phyloP scores from a whole-genome alignment of 371 early-diverging fungal genomes.

The Dichotomocladium elegans region DNA sequence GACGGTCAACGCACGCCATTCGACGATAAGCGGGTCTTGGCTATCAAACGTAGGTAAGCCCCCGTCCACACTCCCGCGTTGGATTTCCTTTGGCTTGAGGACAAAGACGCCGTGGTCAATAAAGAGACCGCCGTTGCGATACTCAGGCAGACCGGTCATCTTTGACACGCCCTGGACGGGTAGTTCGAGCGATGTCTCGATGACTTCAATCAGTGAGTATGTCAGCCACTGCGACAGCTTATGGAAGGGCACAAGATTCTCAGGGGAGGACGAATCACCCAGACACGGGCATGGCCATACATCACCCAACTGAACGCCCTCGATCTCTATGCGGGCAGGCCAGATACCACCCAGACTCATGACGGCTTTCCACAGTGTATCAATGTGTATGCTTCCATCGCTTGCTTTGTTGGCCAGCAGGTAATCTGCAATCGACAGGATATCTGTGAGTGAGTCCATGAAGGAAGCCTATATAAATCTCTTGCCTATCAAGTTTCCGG shows the following conservation, averaged over 20 bases:
- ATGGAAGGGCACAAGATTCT: constrained; percentile 78
- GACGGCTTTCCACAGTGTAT: constrained; percentile 71
- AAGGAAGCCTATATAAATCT: neutral
- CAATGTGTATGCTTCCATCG: constrained; percentile 17
- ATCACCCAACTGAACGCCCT: constrained; percentile 81
- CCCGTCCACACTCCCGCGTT: constrained; percentile 19
- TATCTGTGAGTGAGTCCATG: neutral
- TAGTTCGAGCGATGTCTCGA: constrained; percentile 56
- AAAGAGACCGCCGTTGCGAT: constrained; percentile 77
- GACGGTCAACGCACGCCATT: constrained; percentile 92
- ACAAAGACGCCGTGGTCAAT: constrained; percentile 40
- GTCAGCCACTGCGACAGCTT: constrained; percentile 95
- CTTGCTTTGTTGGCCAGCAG: constrained; percentile 19
- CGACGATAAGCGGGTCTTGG: constrained; percentile 79
- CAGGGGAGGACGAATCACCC: constrained; percentile 20
- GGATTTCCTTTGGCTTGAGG: constrained; percentile 25
- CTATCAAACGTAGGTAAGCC: constrained; percentile 69
- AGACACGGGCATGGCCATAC: constrained; percentile 82
- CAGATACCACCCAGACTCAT: constrained; percentile 53
- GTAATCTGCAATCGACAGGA: constrained; percentile 33
- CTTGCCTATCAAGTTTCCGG: constrained; percentile 78
- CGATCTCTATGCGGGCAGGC: constrained; percentile 63
- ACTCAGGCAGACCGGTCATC: constrained; percentile 91
- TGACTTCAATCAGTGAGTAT: constrained; percentile 84
- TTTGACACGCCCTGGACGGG: constrained; percentile 55